Evolutionary conservation across 2,329 filamentous ascomycete genomes (phyloP).

Genomic region (Fusarium ambrosium): DNA sequence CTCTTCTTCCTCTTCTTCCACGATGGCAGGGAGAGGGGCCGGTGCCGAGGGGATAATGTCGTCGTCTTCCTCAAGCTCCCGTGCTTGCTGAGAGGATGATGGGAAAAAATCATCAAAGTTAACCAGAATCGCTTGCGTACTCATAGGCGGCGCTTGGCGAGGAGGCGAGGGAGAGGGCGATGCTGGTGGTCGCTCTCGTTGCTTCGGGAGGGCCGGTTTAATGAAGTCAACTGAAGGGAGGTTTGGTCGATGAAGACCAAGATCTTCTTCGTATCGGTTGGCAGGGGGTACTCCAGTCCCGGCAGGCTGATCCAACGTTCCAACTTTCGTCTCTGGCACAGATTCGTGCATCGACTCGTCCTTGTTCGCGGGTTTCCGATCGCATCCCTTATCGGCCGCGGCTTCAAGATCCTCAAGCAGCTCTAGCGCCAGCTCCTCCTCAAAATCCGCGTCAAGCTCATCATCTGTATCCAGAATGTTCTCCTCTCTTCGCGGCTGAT

Average conservation of each 20-base stretch:
- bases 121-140: constrained; percentile 67
- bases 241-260: constrained; percentile 33
- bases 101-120: constrained; percentile 69
- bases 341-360: neutral
- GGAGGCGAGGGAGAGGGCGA: constrained; percentile 32
- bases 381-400: constrained; percentile 12
- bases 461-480: constrained; percentile 37
- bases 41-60: constrained; percentile 13
- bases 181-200: constrained; percentile 12
- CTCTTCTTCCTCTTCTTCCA: constrained; percentile 25
- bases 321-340: neutral
- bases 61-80: constrained; percentile 62
- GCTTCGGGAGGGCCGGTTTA: constrained; percentile 8
- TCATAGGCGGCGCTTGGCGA: constrained; percentile 51
- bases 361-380: neutral
- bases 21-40: constrained; percentile 20
- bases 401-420: constrained; percentile 43
- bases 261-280: constrained; percentile 36
- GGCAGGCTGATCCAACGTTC: neutral
- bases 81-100: constrained; percentile 67
- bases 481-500: neutral
- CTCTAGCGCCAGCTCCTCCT: constrained; percentile 46
- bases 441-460: constrained; percentile 44
- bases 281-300: neutral
- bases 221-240: constrained; percentile 4